A percentile compares a stretch with the other conserved stretches of the same genome.
Conservation (phyloP, 164 flowering plant genomes). For the Macadamia tetraphylla region DNA sequence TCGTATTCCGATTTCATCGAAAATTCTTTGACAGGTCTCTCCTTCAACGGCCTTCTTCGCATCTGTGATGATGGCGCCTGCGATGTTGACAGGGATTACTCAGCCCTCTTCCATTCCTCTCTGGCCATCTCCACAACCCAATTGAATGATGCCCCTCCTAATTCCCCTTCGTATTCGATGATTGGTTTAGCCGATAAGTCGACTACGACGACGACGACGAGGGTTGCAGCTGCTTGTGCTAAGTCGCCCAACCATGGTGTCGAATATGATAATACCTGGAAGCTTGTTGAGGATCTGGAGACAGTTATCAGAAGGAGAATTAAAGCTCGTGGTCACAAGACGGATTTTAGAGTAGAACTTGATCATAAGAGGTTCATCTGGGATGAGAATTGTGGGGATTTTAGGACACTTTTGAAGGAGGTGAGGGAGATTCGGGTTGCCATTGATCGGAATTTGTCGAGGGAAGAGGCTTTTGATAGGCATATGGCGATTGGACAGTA, state of each 20-base stretch:
- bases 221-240: slow-evolving; percentile 85
- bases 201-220: slow-evolving; percentile 39
- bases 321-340: slow-evolving; percentile 58
- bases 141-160: slow-evolving; percentile 22
- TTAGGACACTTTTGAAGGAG: slow-evolving; percentile 62
- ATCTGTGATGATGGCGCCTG: slow-evolving; percentile 99
- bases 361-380: slow-evolving; percentile 64
- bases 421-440: slow-evolving; percentile 61
- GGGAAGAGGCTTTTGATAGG: slow-evolving; percentile 91
- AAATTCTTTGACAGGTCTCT: slow-evolving; percentile 29
- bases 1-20: slow-evolving; percentile 89
- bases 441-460: slow-evolving; percentile 74
- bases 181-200: slow-evolving; percentile 39
- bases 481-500: slow-evolving; percentile 58
- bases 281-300: slow-evolving; percentile 89
- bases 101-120: slow-evolving; percentile 40
- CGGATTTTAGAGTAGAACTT: slow-evolving; percentile 72
- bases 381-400: slow-evolving; percentile 81
- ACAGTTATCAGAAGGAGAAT: slow-evolving; percentile 67
- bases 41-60: slow-evolving; percentile 54
- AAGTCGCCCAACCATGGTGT: slow-evolving; percentile 88
- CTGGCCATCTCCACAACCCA: not conserved
- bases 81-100: slow-evolving; percentile 90
- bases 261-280: slow-evolving; percentile 92
- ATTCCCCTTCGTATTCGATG: slow-evolving; percentile 60